Evolutionary conservation across 2,329 filamentous ascomycete species (phyloP), one percentile per base, ranked within the genome.

Genomic region (Sclerotinia borealis): DNA sequence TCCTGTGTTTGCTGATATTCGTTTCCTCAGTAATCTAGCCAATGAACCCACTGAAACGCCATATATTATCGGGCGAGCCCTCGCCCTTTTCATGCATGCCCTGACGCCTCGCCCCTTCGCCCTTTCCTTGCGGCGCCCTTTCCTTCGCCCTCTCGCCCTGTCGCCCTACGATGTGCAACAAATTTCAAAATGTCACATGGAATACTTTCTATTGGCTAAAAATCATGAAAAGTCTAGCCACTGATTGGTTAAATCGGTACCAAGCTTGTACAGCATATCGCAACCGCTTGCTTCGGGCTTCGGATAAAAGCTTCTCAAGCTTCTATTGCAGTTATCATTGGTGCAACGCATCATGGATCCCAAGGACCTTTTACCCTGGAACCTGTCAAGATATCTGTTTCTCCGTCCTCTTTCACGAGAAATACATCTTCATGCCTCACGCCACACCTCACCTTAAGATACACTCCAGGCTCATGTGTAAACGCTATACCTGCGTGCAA

Each of bases 341-440:
- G 22, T 8, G 10, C 17, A 27, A 13, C 25, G 29, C 39, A 45
- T 73, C 65, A 78, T 37, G 84, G 83, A 49, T 84, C 76, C 75
- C 83, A 86, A 2, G 85, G 78, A 6, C 79, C 78, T 2, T 63
- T 75, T 2, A 84, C 83, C 61, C 81, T 78, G 3, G 72, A 76
- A 1, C 84, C 83, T 27, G 80, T 85, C 54, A 87, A 72, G 15
- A 85, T 74, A 51, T 85, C 81, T 0, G 85, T 80, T 59, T 81
- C 77, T 0, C 79, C 83, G 59, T 79, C 71, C 61, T 81, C 80
- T 62, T 72, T 82, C 9, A 88, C 81, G 4, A 87, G 74, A 59
- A 86, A 79, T 9, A 87, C 78, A 69, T 88, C 85, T 70, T 88
- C 85, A 69, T 87, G 84, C 43, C 85, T 76, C 1, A 87, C 83